Percentiles rank a stretch among this genome's conserved stretches.
Conservation (phyloP, 2,329 filamentous ascomycete genomes). For the Fonsecaea pedrosoi region DNA sequence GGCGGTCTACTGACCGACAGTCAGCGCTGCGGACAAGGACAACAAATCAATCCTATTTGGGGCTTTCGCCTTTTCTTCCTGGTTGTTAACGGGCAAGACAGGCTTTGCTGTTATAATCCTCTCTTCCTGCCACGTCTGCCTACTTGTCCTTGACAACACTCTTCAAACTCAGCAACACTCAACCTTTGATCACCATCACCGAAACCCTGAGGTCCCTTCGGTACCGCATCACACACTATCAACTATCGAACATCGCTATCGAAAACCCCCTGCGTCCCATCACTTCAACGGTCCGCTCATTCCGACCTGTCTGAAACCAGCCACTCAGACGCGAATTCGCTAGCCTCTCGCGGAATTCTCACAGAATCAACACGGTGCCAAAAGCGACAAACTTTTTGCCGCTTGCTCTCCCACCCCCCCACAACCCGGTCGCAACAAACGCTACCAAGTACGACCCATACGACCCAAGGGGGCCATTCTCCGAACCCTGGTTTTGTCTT, state of each 20-base stretch:
- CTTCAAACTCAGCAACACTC: background rate
- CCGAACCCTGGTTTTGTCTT: constrained; percentile 1
- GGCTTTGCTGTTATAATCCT: background rate
- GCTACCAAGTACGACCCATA: constrained; percentile 8
- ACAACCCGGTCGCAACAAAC: constrained; percentile 22
- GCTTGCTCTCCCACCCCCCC: constrained; percentile 17
- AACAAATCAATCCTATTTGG: constrained; percentile 24
- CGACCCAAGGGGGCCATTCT: background rate
- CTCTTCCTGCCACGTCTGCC: background rate
- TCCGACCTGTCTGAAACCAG: constrained; percentile 30
- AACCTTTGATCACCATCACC: background rate
- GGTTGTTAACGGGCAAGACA: no score
- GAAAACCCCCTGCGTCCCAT: constrained; percentile 30
- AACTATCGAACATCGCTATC: constrained; percentile 14
- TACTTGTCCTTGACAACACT: background rate
- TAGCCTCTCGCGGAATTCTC: constrained; percentile 28
- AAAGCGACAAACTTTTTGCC: constrained; percentile 21
- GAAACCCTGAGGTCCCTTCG: background rate
- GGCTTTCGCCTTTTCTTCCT: constrained; percentile 14
- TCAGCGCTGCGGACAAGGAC: constrained; percentile 26
- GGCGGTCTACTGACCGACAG: constrained; percentile 36
- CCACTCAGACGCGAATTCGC: constrained; percentile 24
- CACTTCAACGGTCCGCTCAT: constrained; percentile 22
- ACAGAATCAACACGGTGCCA: constrained; percentile 25
- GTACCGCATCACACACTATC: constrained; percentile 4